phyloP scores from a whole-genome alignment of 441 rosid species.

The Adansonia gregorii region DNA sequence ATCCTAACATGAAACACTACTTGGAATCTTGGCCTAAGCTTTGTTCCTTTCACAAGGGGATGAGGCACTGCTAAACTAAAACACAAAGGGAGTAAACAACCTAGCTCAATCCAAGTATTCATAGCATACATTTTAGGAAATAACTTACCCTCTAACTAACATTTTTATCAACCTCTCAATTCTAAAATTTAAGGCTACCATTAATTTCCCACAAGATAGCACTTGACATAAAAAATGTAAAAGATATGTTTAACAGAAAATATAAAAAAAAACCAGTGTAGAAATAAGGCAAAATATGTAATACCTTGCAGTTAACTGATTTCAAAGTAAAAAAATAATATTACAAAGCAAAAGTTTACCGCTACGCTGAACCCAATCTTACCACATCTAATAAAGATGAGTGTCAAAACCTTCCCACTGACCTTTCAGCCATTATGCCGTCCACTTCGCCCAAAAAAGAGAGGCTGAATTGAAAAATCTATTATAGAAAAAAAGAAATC shows the following conservation, averaged over 20 bases:
- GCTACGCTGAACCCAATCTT: constrained; percentile 45
- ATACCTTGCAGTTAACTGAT: constrained; percentile 10
- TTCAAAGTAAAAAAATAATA: background rate
- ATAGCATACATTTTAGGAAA: constrained; percentile 5
- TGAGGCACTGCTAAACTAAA: constrained; percentile 1
- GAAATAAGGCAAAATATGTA: constrained; percentile 13
- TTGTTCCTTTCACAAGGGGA: background rate
- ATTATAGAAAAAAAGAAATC: constrained; percentile 44
- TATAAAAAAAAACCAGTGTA: constrained; percentile 1
- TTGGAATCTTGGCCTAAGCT: background rate
- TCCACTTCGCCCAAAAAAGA: constrained; percentile 68
- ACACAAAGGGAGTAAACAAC: background rate
- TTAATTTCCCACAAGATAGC: background rate
- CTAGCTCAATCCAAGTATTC: constrained; percentile 11
- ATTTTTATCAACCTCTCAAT: background rate
- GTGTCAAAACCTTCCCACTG: constrained; percentile 60
- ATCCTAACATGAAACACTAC: constrained; percentile 7
- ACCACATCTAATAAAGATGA: constrained; percentile 62
- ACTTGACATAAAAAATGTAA: constrained; percentile 27
- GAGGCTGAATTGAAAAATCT: constrained; percentile 67
- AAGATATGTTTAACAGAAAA: constrained; percentile 16
- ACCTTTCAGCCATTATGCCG: constrained; percentile 62
- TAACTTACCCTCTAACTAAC: background rate
- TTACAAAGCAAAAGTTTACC: constrained; percentile 15
- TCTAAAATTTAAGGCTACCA: background rate